phyloP scores from a whole-genome alignment of 306 rosid genomes.

The Cyamopsis tetragonoloba region DNA sequence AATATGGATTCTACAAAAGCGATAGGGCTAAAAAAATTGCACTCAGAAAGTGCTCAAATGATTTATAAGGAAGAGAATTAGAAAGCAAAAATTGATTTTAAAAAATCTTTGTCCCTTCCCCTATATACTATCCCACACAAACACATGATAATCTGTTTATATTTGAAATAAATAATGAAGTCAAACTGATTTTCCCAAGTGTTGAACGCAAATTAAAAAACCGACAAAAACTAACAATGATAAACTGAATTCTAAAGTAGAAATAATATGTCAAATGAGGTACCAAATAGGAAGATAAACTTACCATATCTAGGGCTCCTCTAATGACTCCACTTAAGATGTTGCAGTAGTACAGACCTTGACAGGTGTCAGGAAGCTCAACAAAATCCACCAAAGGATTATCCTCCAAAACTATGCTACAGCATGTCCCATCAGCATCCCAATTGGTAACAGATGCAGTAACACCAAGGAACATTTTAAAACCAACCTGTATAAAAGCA shows the following conservation, averaged over 20 bases:
- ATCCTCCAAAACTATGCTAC: slow-evolving; percentile 92
- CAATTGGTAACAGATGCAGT: slow-evolving; percentile 88
- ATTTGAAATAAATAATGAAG: slow-evolving; percentile 6
- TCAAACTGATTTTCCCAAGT: background rate
- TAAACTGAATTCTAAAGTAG: background rate
- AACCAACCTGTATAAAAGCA: slow-evolving; percentile 66
- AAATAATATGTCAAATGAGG: background rate
- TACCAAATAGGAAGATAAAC: slow-evolving; percentile 20
- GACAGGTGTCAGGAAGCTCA: slow-evolving; percentile 94
- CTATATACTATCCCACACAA: background rate
- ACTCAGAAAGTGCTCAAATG: background rate
- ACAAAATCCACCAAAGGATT: slow-evolving; percentile 97
- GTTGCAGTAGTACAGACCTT: slow-evolving; percentile 95
- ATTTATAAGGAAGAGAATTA: background rate
- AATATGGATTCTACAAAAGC: background rate
- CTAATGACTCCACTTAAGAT: slow-evolving; percentile 86
- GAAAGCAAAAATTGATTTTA: background rate
- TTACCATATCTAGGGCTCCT: slow-evolving; percentile 98
- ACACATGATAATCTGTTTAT: background rate
- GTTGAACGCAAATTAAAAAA: background rate
- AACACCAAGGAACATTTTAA: slow-evolving; percentile 94
- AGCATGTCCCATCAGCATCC: slow-evolving; percentile 95
- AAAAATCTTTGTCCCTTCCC: background rate
- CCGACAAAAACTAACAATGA: background rate
- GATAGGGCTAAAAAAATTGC: background rate